phyloP scores from a whole-genome alignment of 225 moss, liverwort and hornwort species.

The Antitrichia curtipendula region DNA sequence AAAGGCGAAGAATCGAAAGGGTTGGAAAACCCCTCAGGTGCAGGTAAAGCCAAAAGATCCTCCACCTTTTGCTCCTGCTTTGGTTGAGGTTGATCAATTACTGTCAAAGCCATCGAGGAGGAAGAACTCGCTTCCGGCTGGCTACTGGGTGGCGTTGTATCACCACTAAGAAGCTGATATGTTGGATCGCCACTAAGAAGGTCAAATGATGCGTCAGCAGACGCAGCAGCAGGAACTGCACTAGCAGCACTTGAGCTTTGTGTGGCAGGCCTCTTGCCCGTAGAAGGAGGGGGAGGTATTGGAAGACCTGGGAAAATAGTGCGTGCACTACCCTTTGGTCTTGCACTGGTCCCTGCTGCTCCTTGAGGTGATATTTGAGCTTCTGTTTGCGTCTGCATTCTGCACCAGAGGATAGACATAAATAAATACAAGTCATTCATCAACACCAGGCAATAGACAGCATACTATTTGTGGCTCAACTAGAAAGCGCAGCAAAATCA shows the following conservation, averaged over 20 bases:
- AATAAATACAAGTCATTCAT: neutral
- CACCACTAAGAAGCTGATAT: constrained; percentile 73
- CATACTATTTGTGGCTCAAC: neutral
- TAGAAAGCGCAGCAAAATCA: neutral
- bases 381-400: constrained; percentile 7
- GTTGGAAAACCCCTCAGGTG: constrained; percentile 35
- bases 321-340: constrained; percentile 14
- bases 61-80: constrained; percentile 5
- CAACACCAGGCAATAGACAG: neutral
- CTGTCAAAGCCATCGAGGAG: constrained; percentile 10
- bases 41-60: constrained; percentile 26
- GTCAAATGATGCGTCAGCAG: constrained; percentile 53
- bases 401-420: neutral
- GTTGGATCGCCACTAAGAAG: constrained; percentile 60
- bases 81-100: constrained; percentile 14
- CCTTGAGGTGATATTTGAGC: constrained; percentile 1
- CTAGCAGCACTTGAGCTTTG: neutral
- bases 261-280: constrained; percentile 20
- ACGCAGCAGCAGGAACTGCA: constrained; percentile 23
- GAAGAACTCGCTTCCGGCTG: constrained; percentile 27
- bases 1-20: constrained; percentile 74
- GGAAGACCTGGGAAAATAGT: constrained; percentile 27
- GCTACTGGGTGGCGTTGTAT: constrained; percentile 6
- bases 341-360: neutral
- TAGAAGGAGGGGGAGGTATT: constrained; percentile 42